Evolutionary conservation across 352 stramenopile species (phyloP).

Genomic region (Pythium apleroticum): DNA sequence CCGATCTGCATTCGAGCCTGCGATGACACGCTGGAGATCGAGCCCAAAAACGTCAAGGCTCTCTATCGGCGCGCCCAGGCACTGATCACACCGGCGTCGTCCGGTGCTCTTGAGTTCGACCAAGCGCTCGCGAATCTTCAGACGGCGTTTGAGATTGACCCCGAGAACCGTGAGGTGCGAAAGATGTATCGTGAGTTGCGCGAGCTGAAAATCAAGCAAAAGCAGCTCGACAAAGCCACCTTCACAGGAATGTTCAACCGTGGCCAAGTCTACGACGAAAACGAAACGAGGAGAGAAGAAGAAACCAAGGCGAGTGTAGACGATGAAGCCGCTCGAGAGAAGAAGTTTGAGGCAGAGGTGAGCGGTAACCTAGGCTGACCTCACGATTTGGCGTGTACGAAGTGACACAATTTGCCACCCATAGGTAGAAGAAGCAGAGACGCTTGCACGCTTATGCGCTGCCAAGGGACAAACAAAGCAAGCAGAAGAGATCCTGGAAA

Average conservation of each 20-base stretch:
- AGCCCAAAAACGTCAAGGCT: conserved; percentile 71
- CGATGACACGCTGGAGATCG: conserved; percentile 63
- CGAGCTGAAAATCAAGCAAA: conserved; percentile 64
- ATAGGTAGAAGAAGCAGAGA: conserved; percentile 69
- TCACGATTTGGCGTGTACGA: too few relatives aligned
- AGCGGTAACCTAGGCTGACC: too few relatives aligned
- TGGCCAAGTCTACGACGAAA: conserved; percentile 59
- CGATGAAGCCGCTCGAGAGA: conserved; percentile 33
- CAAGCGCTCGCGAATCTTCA: conserved; percentile 71
- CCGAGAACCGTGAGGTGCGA: conserved; percentile 55
- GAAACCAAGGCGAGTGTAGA: conserved; percentile 1
- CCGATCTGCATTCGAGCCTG: conserved; percentile 59
- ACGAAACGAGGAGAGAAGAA: conserved; percentile 17
- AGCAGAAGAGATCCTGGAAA: conserved; percentile 61
- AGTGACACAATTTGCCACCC: too few relatives aligned
- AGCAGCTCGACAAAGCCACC: conserved; percentile 63
- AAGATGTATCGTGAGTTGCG: conserved; percentile 71
- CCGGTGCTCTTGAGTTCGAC: conserved; percentile 75
- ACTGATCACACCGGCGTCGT: conserved; percentile 72
- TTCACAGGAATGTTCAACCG: conserved; percentile 86
- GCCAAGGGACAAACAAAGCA: conserved; percentile 58
- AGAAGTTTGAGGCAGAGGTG: conserved; percentile 65
- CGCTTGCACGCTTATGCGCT: conserved; percentile 65
- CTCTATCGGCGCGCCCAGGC: conserved; percentile 74
- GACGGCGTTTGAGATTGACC: conserved; percentile 59